Base-by-base conservation (phyloP, 495 filamentous ascomycete species). In the Aspergillus hancockii region DNA sequence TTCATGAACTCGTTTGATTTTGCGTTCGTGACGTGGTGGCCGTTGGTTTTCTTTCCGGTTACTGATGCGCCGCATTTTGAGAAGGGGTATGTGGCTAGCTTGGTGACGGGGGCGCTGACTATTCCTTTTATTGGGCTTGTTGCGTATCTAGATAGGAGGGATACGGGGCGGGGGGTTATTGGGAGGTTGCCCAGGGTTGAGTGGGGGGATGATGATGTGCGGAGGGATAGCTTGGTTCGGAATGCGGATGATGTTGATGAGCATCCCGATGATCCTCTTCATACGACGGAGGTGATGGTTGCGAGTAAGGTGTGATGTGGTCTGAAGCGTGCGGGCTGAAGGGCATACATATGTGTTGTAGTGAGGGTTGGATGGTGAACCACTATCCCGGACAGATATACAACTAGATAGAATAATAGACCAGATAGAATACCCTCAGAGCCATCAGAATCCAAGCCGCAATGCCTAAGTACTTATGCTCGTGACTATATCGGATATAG, bases 1-100 rank as follows among this genome's bases (percentile, higher is more conserved):
- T 74, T 74, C 58, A 74, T 74, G 71, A 74, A 74, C 54, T 74
- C 71, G 0, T 74, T 74, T 31, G 71, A 74, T 51, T 74, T 74
- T 52, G 69, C 67, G 0, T 74, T 74, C 46, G 71, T 74, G 1
- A 69, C 71, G 0, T 74, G 71, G 71, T 74, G 71, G 71, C 71
- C 71, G 14, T n/a, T 74, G 18, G 65, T 74, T 14, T 74, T 74
- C 23, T 74, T 69, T 40, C 69, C 71, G 1, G 69, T 63, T 1
- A 74, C 71, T 0, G 71, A 66, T 64, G 71, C 71, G 21, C 71
- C 71, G 14, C 51, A 74, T 54, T 74, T 66, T 16, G 50, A 61
- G 16, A 74, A 67, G 50, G 71, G 71, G 10, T 74, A 74, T 63
- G 64, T 71, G 52, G 71, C 71, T 3, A 74, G 71, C 51, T 31